phyloP scores from a whole-genome alignment of 805 yeast genomes.

The Kazachstania taianensis region DNA sequence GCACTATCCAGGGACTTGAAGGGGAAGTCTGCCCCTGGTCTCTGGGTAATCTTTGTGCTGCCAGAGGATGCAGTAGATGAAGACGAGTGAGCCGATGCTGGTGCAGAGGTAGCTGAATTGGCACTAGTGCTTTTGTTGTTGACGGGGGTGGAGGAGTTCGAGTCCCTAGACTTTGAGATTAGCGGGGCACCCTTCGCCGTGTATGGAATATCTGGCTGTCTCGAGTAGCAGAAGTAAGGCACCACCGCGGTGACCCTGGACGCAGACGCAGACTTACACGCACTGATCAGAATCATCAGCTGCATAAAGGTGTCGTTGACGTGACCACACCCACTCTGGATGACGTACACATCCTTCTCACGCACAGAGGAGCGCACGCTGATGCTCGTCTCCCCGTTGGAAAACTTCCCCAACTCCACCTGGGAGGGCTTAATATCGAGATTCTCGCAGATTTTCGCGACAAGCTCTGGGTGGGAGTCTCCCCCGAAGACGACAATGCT shows the following conservation, averaged over 20 bases:
- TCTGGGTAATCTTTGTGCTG: conserved; percentile 3
- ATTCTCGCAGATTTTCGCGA: conserved; percentile 63
- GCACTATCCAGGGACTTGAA: conserved; percentile 12
- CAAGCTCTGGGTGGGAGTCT: conserved; percentile 73
- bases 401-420: conserved; percentile 53
- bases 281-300: conserved; percentile 73
- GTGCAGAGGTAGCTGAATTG: too few relatives aligned
- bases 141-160: neutral
- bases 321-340: conserved; percentile 77
- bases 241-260: conserved; percentile 79
- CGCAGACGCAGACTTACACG: conserved; percentile 88
- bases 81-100: neutral
- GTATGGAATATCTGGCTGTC: conserved; percentile 92
- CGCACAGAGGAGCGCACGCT: conserved; percentile 81
- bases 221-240: conserved; percentile 89
- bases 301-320: conserved; percentile 84
- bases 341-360: conserved; percentile 89
- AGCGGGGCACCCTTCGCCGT: conserved; percentile 68
- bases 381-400: conserved; percentile 92
- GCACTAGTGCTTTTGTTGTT: too few relatives aligned
- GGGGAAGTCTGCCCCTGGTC: conserved; percentile 18
- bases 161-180: conserved; percentile 28
- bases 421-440: conserved; percentile 65
- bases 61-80: conserved; percentile 20
- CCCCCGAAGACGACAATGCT: conserved; percentile 79